phyloP scores from a whole-genome alignment of 2,329 filamentous ascomycete genomes.

The Penicillium hordei region DNA sequence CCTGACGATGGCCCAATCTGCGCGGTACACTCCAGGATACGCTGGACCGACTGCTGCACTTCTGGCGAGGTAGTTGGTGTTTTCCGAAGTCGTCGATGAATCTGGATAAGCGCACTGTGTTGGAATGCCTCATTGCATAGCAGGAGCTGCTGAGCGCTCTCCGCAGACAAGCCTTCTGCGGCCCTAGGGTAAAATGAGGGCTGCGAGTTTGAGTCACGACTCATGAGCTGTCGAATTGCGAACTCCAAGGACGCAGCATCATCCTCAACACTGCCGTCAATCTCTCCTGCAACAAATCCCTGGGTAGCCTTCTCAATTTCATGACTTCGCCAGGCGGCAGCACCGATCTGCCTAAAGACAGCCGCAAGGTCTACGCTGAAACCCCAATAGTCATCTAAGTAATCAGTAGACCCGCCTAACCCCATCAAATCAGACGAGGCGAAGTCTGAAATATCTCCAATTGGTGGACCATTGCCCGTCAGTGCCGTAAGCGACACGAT shows the following conservation, averaged over 20 bases:
- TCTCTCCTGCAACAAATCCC: slow-evolving; percentile 19
- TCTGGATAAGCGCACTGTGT: slow-evolving; percentile 46
- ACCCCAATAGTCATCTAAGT: slow-evolving; percentile 46
- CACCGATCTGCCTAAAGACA: slow-evolving; percentile 43
- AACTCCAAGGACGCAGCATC: slow-evolving; percentile 37
- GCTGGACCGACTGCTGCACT: slow-evolving; percentile 39
- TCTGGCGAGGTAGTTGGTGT: slow-evolving; percentile 30
- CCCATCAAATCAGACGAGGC: slow-evolving; percentile 14
- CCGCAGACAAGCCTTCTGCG: slow-evolving; percentile 32
- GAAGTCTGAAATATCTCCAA: slow-evolving; percentile 28
- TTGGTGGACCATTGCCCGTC: slow-evolving; percentile 40
- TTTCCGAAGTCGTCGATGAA: slow-evolving; percentile 40
- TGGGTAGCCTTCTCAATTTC: slow-evolving; percentile 14
- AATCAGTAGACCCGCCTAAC: slow-evolving; percentile 29
- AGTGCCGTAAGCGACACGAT: slow-evolving; percentile 45
- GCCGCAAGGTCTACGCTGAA: slow-evolving; percentile 42
- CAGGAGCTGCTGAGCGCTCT: slow-evolving; percentile 38
- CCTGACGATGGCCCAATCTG: slow-evolving; percentile 41
- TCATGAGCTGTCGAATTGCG: slow-evolving; percentile 37
- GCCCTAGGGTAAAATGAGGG: slow-evolving; percentile 41
- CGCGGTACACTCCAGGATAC: slow-evolving; percentile 41
- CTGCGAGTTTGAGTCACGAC: slow-evolving; percentile 28
- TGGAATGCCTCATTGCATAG: slow-evolving; percentile 47
- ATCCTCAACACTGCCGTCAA: slow-evolving; percentile 25
- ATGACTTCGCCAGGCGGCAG: slow-evolving; percentile 35